Conservation (phyloP, 768 basidiomycete species). For the Hygrophorus pudorinus region DNA sequence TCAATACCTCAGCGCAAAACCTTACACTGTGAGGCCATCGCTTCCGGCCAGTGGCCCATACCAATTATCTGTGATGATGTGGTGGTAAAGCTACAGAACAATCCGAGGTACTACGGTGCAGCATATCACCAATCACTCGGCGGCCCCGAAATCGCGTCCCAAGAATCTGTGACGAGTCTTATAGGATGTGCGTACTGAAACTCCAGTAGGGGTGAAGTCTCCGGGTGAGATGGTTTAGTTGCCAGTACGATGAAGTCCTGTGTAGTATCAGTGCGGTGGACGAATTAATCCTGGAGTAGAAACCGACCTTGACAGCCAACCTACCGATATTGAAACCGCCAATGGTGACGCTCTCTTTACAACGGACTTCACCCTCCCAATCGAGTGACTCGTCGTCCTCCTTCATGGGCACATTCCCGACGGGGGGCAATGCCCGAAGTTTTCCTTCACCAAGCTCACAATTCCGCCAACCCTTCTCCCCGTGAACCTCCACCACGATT, state of each 20-base stretch:
- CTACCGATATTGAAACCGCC: slow-evolving; percentile 38
- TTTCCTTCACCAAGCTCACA: slow-evolving; percentile 37
- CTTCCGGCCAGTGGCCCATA: too few relatives aligned
- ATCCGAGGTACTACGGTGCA: too few relatives aligned
- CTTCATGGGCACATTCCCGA: slow-evolving; percentile 12
- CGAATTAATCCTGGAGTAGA: background rate
- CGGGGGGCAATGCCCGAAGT: slow-evolving; percentile 34
- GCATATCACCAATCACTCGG: too few relatives aligned
- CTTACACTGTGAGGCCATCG: too few relatives aligned
- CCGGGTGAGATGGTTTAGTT: slow-evolving; percentile 29
- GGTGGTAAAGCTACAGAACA: too few relatives aligned
- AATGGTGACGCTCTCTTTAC: slow-evolving; percentile 25
- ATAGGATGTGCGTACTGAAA: slow-evolving; percentile 42
- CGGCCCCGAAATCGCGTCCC: slow-evolving; percentile 6
- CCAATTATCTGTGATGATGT: too few relatives aligned
- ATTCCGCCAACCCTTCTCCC: slow-evolving; percentile 28
- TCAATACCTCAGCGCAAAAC: too few relatives aligned
- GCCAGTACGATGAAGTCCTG: slow-evolving; percentile 52
- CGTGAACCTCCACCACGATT: slow-evolving; percentile 25
- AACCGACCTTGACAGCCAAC: slow-evolving; percentile 31
- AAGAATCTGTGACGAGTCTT: slow-evolving; percentile 50
- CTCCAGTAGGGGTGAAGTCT: slow-evolving; percentile 24
- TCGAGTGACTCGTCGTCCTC: slow-evolving; percentile 36
- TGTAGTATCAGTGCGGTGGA: slow-evolving; percentile 4
- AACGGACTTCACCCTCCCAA: slow-evolving; percentile 48